A percentile compares a stretch with the other conserved stretches of the same genome.
These are phyloP conservation scores for Zoysia matrella DNA, from an alignment of 202 grass and related monocot genomes.

Conservation along the genomic window DNA sequence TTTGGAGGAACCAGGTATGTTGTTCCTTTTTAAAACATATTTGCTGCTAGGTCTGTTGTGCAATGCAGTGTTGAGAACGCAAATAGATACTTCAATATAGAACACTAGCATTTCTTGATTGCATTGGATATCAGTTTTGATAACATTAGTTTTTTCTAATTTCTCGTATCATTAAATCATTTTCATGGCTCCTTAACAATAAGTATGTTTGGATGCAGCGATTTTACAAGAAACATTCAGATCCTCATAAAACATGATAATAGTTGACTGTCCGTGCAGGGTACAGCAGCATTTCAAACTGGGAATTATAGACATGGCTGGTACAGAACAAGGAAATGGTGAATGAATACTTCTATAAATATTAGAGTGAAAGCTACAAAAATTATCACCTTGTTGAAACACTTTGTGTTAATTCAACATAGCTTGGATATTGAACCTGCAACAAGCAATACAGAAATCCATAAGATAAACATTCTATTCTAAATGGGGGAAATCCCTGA, in stretches of 20 bases:
- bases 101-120: background rate
- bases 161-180: background rate
- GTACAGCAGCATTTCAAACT: background rate
- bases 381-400: constrained; percentile 71
- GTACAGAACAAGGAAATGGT: background rate
- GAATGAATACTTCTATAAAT: constrained; percentile 17
- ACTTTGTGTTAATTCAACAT: constrained; percentile 74
- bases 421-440: constrained; percentile 96
- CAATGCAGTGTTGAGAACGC: background rate
- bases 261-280: background rate
- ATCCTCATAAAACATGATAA: background rate
- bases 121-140: background rate
- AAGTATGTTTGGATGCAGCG: background rate
- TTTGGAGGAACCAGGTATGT: background rate
- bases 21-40: background rate
- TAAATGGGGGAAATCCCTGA: constrained; percentile 23
- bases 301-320: background rate
- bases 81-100: background rate
- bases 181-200: background rate
- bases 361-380: constrained; percentile 6
- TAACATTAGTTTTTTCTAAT: background rate
- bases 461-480: constrained; percentile 25
- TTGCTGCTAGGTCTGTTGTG: background rate
- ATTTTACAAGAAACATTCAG: background rate
- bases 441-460: constrained; percentile 48